Evolutionary conservation across 441 rosid genomes (phyloP).

Genomic region (Erodium moschatum): DNA sequence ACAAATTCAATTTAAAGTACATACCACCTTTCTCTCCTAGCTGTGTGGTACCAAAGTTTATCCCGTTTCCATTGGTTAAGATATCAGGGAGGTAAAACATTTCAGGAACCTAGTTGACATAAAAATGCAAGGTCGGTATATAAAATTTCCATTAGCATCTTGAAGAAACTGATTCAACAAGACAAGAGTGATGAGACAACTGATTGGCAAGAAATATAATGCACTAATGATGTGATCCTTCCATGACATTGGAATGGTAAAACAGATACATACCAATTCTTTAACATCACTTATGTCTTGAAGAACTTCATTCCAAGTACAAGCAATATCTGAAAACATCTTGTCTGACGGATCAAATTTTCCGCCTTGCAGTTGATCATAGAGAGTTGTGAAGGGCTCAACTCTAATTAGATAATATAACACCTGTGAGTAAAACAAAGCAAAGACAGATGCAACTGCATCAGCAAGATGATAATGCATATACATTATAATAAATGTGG

Average conservation of each 20-base stretch:
- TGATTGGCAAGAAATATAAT: no score
- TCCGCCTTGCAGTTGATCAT: slow-evolving; percentile 98
- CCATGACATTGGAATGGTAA: no score
- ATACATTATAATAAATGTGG: no score
- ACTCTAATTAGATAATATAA: slow-evolving; percentile 90
- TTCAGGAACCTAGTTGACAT: slow-evolving; percentile 73
- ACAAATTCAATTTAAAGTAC: slow-evolving; percentile 21
- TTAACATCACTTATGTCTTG: slow-evolving; percentile 99
- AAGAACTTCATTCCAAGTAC: slow-evolving; percentile 91
- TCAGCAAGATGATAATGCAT: no score
- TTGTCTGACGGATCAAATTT: slow-evolving; percentile 97
- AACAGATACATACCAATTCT: slow-evolving; percentile 67
- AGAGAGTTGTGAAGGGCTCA: slow-evolving; percentile 93
- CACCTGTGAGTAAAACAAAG: slow-evolving; percentile 52
- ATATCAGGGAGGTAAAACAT: slow-evolving; percentile 93
- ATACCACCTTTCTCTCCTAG: slow-evolving; percentile 71
- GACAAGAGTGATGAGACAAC: slow-evolving; percentile 13
- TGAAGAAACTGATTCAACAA: slow-evolving; percentile 13
- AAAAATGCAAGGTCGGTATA: slow-evolving; percentile 11
- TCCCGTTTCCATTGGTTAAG: slow-evolving; percentile 76
- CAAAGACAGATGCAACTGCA: slow-evolving; percentile 17
- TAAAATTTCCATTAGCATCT: slow-evolving; percentile 13
- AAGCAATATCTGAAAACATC: slow-evolving; percentile 85
- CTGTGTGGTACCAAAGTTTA: slow-evolving; percentile 90
- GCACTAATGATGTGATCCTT: no score